Base-by-base conservation (phyloP, 352 stramenopile genomes). In the Phytopythium litorale region DNA sequence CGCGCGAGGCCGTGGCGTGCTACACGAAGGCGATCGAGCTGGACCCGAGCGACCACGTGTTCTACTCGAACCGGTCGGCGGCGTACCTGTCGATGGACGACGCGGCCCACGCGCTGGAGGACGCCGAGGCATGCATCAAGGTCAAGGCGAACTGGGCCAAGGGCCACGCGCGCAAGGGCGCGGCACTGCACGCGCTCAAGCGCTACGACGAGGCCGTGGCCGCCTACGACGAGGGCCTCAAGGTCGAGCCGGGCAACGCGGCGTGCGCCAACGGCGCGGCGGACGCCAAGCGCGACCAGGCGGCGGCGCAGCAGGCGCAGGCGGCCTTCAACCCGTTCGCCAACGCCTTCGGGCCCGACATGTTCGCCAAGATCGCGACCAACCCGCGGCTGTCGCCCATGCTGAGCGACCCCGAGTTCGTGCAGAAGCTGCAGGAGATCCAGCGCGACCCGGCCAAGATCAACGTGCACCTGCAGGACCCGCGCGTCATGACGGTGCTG, bases 51-150 rank as follows among this genome's bases (percentile, higher is more conserved):
- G 98, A 99, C 75, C 93, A 99, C 75, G 92, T 99, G 15, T 99
- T 98, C 74, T 99, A 96, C 77, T 98, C 90, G 56, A 99, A 99
- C 82, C 91, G 98, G 40, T 99, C 94, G 60, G 98, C 97, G n/a
- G 98, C 98, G 35, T 99, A 99, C 68, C 73, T 99, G 54, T 97
- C 89, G 66, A 81, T 97, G 46, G 80, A 92, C 21, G 86, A 99
- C 70, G 87, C 87, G 8, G 60, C 89, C 33, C 93, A 97, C 61
- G 98, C 98, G 16, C 78, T 99, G 21, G 88, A 98, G 66, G 98
- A 99, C 76, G 97, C 97, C 11, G 91, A 99, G 52, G 61, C 83
- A 32, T 99, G 97, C 76, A 98, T 99, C 58, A 66, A 79, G 35
- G 70, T 98, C 58, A 98, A 99, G 67, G 71, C 72, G 0, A 79